Evolutionary conservation across 2,329 filamentous ascomycete genomes (phyloP), one percentile per base, ranked within the genome.

Genomic region (Trichophyton equinum): DNA sequence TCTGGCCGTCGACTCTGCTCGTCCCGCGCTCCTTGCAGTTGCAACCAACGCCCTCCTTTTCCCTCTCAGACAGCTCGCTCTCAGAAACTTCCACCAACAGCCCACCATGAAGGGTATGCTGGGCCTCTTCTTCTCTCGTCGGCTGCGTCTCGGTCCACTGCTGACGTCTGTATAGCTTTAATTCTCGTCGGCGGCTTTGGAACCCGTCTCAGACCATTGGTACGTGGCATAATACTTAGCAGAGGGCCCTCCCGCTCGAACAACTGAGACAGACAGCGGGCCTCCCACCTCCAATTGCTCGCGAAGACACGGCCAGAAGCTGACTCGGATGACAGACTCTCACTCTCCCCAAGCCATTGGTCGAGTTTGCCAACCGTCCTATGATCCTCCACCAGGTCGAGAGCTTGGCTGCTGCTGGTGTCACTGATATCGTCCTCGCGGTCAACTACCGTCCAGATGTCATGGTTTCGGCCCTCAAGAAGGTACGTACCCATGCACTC

Each of bases 321-420:
- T 63, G 51, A 63, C 57, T 18, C 9, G 25, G 18, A n/a, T 47
- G 30, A 60, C 74, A 95, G 90, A 99, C 92, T 69, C 85, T 99
- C 73, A 96, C 94, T 58, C 88, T 96, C 67, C 92, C 92, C 64
- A 99, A 97, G 78, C 92, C 94, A 67, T 83, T 99, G 68, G 94
- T 99, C 72, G 92, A 99, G 79, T 99, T 99, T 73, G 91, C 85
- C 73, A 99, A 99, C 83, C 92, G 94, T 79, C 94, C 91, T 74
- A 99, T 99, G 92, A 97, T 99, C 76, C 83, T 95, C 72, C 92
- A 97, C 78, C 92, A 99, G 79, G 89, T 99, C 70, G 91, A 96
- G 79, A 91, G 90, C 67, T 83, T 99, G 68, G 92, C 94, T 68
- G 87, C 86, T 63, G 92, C 91, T 62, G 92, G 92, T 74, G 94